These are phyloP conservation scores for Astraeus odoratus DNA, from an alignment of 768 basidiomycete genomes.

Conservation along the genomic window DNA sequence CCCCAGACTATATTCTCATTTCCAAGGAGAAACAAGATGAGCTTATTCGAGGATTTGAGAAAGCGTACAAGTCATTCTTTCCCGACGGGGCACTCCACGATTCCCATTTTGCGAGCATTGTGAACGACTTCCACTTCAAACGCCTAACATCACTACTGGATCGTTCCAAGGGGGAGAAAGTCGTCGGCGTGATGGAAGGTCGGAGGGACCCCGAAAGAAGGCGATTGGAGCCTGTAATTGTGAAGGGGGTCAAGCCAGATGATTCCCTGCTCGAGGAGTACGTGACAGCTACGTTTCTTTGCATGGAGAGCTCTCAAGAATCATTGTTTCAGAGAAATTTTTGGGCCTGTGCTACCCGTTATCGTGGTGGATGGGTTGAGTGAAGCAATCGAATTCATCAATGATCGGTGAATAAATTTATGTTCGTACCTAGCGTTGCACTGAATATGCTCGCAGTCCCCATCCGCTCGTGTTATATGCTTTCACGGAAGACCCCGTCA, in stretches of 20 bases:
- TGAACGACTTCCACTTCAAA: constrained; percentile 46
- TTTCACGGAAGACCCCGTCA: constrained; percentile 45
- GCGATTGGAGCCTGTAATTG: constrained; percentile 54
- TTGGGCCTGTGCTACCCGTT: constrained; percentile 66
- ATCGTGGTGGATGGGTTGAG: constrained; percentile 48
- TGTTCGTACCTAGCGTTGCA: not conserved
- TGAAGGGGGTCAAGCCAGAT: constrained; percentile 43
- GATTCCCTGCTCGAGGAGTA: constrained; percentile 62
- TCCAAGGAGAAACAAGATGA: constrained; percentile 36
- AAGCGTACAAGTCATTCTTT: constrained; percentile 42
- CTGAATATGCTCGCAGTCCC: constrained; percentile 30
- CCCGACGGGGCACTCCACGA: constrained; percentile 45
- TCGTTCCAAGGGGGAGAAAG: constrained; percentile 49
- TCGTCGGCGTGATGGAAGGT: constrained; percentile 40
- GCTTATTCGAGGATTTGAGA: constrained; percentile 39
- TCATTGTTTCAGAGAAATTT: constrained; percentile 48
- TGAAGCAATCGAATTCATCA: constrained; percentile 51
- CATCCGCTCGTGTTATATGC: constrained; percentile 58
- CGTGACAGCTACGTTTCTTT: constrained; percentile 9
- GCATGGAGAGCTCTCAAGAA: not conserved
- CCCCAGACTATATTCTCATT: constrained; percentile 41
- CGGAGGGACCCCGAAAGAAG: constrained; percentile 30
- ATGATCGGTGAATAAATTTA: constrained; percentile 34
- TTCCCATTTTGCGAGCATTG: constrained; percentile 41
- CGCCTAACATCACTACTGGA: constrained; percentile 47